phyloP scores from a whole-genome alignment of 192 early-diverging fungal species.

The Linnemannia elongata region DNA sequence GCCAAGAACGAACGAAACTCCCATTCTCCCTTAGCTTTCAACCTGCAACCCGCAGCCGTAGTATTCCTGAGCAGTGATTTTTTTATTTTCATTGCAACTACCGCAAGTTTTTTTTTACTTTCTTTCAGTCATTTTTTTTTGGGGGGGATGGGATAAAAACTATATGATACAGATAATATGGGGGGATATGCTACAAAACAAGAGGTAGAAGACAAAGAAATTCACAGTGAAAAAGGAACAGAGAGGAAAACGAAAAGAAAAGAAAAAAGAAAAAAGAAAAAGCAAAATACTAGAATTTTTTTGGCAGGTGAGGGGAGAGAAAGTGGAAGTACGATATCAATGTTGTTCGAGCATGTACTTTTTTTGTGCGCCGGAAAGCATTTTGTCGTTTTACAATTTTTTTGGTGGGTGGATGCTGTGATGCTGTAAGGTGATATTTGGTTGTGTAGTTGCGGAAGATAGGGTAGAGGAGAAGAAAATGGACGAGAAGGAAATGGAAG shows the following conservation, averaged over 20 bases:
- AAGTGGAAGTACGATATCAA: too few relatives aligned
- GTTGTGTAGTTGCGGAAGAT: neutral
- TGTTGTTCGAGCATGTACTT: neutral
- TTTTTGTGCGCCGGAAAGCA: slow-evolving; percentile 3
- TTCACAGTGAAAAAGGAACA: neutral
- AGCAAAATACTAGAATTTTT: neutral
- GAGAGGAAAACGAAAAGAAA: too few relatives aligned
- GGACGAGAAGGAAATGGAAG: neutral
- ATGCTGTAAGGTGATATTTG: neutral
- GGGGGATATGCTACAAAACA: neutral
- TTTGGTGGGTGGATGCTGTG: neutral
- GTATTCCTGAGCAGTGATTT: neutral
- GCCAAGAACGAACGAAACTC: too few relatives aligned
- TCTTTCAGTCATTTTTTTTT: neutral
- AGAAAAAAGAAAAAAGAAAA: neutral
- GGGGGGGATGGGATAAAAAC: neutral
- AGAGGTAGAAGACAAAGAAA: neutral
- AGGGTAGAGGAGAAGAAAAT: neutral
- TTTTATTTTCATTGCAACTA: neutral
- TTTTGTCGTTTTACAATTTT: slow-evolving; percentile 11
- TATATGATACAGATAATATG: neutral
- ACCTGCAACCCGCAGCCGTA: neutral
- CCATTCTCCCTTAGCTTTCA: too few relatives aligned
- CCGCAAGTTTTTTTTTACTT: slow-evolving; percentile 2
- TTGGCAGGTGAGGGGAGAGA: neutral